Evolutionary conservation across 1,139 yeast species (phyloP).

Genomic region (Chernovozyma aurita): DNA sequence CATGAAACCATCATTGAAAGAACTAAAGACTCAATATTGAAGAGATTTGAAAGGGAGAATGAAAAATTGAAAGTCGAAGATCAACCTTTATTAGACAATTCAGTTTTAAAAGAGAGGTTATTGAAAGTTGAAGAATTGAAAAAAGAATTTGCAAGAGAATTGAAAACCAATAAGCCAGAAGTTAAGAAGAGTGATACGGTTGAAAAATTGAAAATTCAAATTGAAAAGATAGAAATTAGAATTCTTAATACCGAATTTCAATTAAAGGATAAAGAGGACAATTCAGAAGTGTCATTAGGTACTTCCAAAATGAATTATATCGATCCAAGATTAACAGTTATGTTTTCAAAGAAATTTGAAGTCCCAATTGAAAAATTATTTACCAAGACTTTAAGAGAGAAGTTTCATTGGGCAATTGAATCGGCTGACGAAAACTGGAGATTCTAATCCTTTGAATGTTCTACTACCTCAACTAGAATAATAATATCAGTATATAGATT

Average conservation of each 20-base stretch:
- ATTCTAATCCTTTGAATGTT: too few species aligned
- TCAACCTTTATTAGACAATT: constrained; percentile 48
- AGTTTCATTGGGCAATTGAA: constrained; percentile 94
- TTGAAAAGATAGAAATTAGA: constrained; percentile 69
- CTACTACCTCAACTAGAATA: too few species aligned
- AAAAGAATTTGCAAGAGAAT: constrained; percentile 54
- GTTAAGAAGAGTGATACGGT: constrained; percentile 51
- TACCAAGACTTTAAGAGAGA: constrained; percentile 85
- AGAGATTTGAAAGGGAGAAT: constrained; percentile 70
- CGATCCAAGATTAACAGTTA: constrained; percentile 88
- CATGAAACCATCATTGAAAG: constrained; percentile 53
- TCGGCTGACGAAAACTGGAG: constrained; percentile 87
- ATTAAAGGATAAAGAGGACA: constrained; percentile 87
- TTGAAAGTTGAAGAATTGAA: constrained; percentile 54
- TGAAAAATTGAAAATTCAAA: constrained; percentile 71
- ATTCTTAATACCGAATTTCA: constrained; percentile 67
- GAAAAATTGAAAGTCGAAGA: constrained; percentile 63
- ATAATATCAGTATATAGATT: too few species aligned
- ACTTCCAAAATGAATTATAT: constrained; percentile 93
- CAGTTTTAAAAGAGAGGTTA: constrained; percentile 56
- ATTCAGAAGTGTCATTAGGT: constrained; percentile 88
- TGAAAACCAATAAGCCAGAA: constrained; percentile 57
- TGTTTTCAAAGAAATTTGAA: constrained; percentile 78
- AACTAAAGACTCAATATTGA: constrained; percentile 58
- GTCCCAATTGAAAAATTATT: constrained; percentile 93